Conservation (phyloP, 768 basidiomycete species). For the Udeniomyces megalosporus region DNA sequence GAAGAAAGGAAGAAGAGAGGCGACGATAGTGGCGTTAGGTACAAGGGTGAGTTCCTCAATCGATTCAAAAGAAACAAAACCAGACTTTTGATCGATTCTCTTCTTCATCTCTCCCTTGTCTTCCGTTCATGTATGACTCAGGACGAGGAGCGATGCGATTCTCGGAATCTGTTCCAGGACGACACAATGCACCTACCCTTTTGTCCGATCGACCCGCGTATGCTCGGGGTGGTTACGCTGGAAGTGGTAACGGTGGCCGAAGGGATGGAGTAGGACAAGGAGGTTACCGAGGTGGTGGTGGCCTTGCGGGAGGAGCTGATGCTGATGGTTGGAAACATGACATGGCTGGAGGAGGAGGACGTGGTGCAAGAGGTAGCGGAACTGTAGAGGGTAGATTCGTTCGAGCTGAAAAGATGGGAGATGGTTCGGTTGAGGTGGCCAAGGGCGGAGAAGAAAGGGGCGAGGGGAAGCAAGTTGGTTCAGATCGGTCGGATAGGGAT, state of each 20-base stretch:
- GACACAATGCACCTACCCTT: background rate
- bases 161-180: slow-evolving; percentile 1
- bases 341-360: background rate
- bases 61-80: too few species aligned
- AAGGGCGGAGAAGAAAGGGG: too few species aligned
- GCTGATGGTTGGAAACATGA: background rate
- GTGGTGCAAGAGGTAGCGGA: too few species aligned
- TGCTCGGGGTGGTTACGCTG: background rate
- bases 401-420: too few species aligned
- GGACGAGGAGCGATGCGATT: slow-evolving; percentile 15
- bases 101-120: background rate
- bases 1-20: background rate
- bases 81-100: background rate
- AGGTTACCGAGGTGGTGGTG: too few species aligned
- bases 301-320: background rate
- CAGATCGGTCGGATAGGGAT: too few species aligned
- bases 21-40: background rate
- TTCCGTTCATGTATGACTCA: background rate
- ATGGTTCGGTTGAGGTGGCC: too few species aligned
- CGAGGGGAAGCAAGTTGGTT: too few species aligned
- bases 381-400: too few species aligned
- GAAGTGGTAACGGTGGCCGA: background rate
- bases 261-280: too few species aligned
- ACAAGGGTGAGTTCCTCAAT: slow-evolving; percentile 2
- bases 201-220: background rate